Conservation (phyloP, 495 filamentous ascomycete species). For the Ramalina intermedia region DNA sequence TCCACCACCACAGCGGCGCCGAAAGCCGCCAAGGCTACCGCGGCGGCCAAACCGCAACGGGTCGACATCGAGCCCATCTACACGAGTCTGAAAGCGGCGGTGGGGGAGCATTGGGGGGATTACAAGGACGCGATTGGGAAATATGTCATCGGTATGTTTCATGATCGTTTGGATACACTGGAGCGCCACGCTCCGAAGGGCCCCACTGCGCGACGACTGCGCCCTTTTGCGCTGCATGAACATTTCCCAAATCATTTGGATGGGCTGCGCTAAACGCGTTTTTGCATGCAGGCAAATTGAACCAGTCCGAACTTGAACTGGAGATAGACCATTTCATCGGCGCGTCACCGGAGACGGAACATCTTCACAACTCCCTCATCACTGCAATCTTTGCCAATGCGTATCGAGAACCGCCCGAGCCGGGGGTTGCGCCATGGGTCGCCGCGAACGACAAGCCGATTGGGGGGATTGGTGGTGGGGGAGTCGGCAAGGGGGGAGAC, state of each 20-base stretch:
- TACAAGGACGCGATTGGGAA: constrained; percentile 74
- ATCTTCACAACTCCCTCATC: constrained; percentile 84
- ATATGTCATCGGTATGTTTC: constrained; percentile 63
- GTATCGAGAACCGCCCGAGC: constrained; percentile 75
- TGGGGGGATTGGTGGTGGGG: constrained; percentile 28
- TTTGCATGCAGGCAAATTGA: constrained; percentile 50
- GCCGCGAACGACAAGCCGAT: constrained; percentile 84
- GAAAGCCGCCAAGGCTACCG: constrained; percentile 35
- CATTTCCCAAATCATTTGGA: constrained; percentile 1
- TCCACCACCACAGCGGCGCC: constrained; percentile 25
- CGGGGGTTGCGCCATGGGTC: constrained; percentile 88
- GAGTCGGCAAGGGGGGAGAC: constrained; percentile 73
- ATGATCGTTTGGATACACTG: too few species aligned
- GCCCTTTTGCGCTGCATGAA: not conserved
- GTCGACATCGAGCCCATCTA: constrained; percentile 88
- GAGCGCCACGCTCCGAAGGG: too few species aligned
- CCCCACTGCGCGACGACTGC: too few species aligned
- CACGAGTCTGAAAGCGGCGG: constrained; percentile 62
- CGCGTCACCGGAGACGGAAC: constrained; percentile 52
- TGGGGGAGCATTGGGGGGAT: constrained; percentile 72
- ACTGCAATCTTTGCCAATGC: constrained; percentile 76
- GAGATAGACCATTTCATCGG: constrained; percentile 61
- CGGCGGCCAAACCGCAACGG: constrained; percentile 61
- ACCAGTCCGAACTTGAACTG: constrained; percentile 68
- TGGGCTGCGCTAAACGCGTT: not conserved